Conservation (phyloP, 2,329 filamentous ascomycete genomes). For the Ophiognomonia clavigignenti-juglandacearum region DNA sequence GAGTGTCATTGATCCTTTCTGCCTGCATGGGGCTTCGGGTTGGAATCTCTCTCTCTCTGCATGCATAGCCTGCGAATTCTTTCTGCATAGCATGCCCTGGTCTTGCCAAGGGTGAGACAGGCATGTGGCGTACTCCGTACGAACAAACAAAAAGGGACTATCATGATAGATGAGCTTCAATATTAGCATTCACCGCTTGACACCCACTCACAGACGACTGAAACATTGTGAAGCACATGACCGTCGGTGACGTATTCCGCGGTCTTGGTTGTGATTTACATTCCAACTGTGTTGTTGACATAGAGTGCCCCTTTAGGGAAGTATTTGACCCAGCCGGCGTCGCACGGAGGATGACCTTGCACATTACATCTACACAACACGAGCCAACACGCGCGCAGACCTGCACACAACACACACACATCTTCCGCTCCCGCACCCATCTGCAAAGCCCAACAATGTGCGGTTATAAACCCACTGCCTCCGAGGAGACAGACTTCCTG, state of each 20-base stretch:
- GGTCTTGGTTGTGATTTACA: background rate
- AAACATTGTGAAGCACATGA: background rate
- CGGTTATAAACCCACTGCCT: no score
- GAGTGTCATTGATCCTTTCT: no score
- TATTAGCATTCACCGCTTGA: background rate
- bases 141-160: no score
- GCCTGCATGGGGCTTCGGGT: no score
- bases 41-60: no score
- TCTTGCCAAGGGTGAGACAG: no score
- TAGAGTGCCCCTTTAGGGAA: background rate
- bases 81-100: no score
- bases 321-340: no score
- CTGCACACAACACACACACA: background rate
- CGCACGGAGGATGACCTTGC: background rate
- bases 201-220: background rate
- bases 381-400: background rate
- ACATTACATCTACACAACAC: background rate
- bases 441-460: no score
- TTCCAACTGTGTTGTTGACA: background rate
- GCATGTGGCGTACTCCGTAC: no score
- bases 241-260: no score
- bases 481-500: background rate
- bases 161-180: background rate
- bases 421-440: background rate
- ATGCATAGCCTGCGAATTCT: no score